Conservation (phyloP, 1,284 basidiomycete genomes). For the Austropuccinia psidii region DNA sequence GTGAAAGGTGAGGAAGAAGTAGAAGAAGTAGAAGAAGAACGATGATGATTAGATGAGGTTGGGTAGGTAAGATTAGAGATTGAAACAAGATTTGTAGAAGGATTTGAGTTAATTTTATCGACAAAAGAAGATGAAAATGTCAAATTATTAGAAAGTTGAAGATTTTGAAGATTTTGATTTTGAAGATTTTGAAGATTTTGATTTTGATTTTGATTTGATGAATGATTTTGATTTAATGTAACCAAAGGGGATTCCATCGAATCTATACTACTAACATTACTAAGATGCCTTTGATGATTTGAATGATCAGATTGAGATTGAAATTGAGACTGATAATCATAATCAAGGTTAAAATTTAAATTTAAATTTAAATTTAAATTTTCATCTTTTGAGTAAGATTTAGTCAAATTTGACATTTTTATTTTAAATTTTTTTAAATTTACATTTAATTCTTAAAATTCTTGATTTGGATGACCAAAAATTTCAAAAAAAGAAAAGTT, state of each 20-base stretch:
- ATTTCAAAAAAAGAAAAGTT: no score
- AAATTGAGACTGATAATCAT: no score
- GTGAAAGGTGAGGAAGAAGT: constrained; percentile 26
- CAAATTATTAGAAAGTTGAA: neutral
- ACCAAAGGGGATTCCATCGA: neutral
- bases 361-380: no score
- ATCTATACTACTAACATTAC: constrained; percentile 27
- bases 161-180: no score
- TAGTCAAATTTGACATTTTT: no score
- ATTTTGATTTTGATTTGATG: neutral
- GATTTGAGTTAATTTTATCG: neutral
- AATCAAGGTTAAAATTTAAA: no score
- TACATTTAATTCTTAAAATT: no score
- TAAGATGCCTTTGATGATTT: constrained; percentile 30
- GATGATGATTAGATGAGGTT: constrained; percentile 14
- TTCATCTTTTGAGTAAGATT: no score
- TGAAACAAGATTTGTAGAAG: constrained; percentile 28
- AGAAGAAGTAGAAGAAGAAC: constrained; percentile 25
- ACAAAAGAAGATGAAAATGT: constrained; percentile 13
- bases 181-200: no score
- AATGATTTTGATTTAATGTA: neutral
- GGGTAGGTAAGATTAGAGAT: constrained; percentile 24
- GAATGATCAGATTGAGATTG: no score
- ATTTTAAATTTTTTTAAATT: no score
- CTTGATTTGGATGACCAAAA: no score